phyloP scores from a whole-genome alignment of 2,329 filamentous ascomycete genomes.

The Sarocladium kiliense region DNA sequence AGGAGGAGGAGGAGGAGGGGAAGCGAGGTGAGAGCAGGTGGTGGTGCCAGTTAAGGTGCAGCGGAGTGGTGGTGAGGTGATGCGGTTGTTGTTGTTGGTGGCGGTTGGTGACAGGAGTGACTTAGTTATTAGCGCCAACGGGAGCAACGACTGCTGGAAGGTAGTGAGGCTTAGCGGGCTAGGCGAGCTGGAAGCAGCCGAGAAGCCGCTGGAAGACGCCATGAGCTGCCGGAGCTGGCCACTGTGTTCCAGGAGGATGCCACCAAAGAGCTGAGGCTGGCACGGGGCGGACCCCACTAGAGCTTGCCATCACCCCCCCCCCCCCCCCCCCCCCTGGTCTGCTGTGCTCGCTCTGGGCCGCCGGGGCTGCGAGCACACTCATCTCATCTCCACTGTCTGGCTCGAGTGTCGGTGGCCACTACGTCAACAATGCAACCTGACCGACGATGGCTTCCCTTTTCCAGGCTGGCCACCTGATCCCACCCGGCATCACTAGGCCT shows the following conservation, averaged over 20 bases:
- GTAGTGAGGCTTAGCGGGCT: constrained; percentile 1
- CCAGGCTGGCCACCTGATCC: not conserved
- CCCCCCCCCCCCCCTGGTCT: too few species aligned
- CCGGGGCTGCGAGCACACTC: too few species aligned
- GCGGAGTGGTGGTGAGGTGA: not conserved
- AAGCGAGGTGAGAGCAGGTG: constrained; percentile 16
- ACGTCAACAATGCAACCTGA: constrained; percentile 9
- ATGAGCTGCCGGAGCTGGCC: not conserved
- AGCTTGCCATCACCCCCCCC: not conserved
- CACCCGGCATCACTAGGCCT: not conserved
- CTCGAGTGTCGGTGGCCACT: not conserved
- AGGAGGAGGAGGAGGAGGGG: constrained; percentile 17
- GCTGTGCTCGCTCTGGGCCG: too few species aligned
- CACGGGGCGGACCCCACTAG: not conserved
- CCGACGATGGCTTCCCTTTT: constrained; percentile 4
- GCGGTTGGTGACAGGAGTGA: not conserved
- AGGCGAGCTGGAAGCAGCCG: not conserved
- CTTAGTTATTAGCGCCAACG: not conserved
- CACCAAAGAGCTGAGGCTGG: too few species aligned
- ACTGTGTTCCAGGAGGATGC: not conserved
- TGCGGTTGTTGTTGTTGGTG: constrained; percentile 5
- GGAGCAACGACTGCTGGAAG: constrained; percentile 3
- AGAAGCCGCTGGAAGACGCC: not conserved
- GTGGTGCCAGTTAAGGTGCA: constrained; percentile 2
- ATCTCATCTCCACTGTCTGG: too few species aligned